Conservation (phyloP, 2,329 filamentous ascomycete genomes). For the Dendryphion nanum region DNA sequence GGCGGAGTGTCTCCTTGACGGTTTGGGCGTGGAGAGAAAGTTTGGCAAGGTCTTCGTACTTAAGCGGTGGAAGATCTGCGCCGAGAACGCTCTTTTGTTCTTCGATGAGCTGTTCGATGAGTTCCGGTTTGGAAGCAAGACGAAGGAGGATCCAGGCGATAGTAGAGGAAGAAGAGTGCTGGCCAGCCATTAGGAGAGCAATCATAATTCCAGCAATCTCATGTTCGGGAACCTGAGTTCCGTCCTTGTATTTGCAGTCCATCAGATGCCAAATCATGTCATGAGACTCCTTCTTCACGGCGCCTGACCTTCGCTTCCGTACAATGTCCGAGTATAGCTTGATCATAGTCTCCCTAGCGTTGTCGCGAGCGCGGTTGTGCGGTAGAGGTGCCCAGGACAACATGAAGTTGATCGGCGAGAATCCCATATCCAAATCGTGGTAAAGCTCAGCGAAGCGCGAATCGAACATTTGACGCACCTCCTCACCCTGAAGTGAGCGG, state of each 20-base stretch:
- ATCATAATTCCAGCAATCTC: constrained; percentile 95
- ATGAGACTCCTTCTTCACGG: constrained; percentile 48
- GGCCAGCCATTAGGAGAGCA: constrained; percentile 85
- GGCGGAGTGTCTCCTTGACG: constrained; percentile 86
- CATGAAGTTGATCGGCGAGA: constrained; percentile 86
- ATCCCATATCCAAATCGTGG: constrained; percentile 87
- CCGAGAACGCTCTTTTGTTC: constrained; percentile 78
- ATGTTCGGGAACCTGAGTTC: constrained; percentile 72
- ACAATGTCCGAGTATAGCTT: constrained; percentile 83
- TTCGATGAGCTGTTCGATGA: constrained; percentile 76
- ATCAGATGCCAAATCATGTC: constrained; percentile 94
- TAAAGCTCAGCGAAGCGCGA: constrained; percentile 77
- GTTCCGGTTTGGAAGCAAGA: constrained; percentile 72
- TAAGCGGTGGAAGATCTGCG: constrained; percentile 69
- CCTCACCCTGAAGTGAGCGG: constrained; percentile 78
- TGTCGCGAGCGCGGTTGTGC: constrained; percentile 80
- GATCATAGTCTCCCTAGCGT: constrained; percentile 76
- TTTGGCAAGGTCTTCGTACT: constrained; percentile 74
- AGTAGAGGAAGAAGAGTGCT: constrained; percentile 84
- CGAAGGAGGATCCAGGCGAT: constrained; percentile 82
- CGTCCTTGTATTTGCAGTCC: constrained; percentile 82
- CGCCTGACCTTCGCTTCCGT: constrained; percentile 62
- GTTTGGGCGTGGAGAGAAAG: constrained; percentile 80
- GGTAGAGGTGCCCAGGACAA: constrained; percentile 84
- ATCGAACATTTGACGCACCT: constrained; percentile 78